Conservation (phyloP, 2,329 filamentous ascomycete species). For the Neurospora crassa region DNA sequence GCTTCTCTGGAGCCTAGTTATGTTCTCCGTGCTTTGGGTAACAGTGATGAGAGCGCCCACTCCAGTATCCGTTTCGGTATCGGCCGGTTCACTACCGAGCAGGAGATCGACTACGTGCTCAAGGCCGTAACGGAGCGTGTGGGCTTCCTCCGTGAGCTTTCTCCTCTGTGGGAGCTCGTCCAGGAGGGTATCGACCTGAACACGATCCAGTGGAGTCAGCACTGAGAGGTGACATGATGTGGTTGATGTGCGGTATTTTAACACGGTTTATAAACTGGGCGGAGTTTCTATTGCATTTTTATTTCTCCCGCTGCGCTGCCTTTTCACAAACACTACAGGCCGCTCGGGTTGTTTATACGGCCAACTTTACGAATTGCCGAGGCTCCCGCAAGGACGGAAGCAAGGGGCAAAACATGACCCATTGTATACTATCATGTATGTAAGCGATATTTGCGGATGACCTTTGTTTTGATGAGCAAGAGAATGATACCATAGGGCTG, state of each 20-base stretch:
- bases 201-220: constrained; percentile 97
- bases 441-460: neutral
- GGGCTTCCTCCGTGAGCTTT: constrained; percentile 85
- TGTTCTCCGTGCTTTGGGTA: constrained; percentile 86
- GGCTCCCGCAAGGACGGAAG: neutral
- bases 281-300: neutral
- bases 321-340: neutral
- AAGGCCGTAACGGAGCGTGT: constrained; percentile 89
- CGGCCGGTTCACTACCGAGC: constrained; percentile 89
- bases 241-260: neutral
- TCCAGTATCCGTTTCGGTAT: constrained; percentile 98
- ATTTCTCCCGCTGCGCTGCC: neutral
- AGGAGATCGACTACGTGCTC: constrained; percentile 93
- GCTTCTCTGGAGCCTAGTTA: constrained; percentile 95
- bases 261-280: neutral
- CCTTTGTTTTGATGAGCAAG: neutral
- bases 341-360: neutral
- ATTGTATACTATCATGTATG: neutral
- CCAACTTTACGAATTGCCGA: neutral
- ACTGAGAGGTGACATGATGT: constrained; percentile 41
- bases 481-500: neutral
- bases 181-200: constrained; percentile 93
- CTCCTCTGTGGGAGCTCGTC: constrained; percentile 93
- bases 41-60: constrained; percentile 94
- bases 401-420: neutral